Percentiles rank a stretch among this genome's conserved stretches.
These are phyloP conservation scores for Coniochaeta sp. DNA, from an alignment of 2,329 filamentous ascomycete genomes.

Conservation along the genomic window DNA sequence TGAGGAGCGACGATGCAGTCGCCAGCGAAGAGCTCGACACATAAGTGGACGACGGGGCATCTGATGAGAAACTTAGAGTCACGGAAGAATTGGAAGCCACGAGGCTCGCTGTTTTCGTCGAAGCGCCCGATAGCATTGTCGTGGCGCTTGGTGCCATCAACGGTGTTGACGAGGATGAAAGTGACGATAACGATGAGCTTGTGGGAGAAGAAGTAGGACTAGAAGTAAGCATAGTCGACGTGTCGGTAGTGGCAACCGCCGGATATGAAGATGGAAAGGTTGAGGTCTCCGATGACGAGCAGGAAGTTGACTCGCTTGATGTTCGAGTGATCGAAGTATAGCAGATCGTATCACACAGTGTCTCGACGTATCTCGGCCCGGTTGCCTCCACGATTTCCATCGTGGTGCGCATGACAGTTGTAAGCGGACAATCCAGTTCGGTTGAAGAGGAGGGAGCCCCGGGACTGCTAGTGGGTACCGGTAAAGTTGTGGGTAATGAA, in stretches of 20 bases:
- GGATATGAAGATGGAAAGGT: not conserved
- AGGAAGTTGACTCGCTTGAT: not conserved
- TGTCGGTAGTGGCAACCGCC: not conserved
- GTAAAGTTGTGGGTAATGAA: not conserved
- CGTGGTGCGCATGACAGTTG: not conserved
- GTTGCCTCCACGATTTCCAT: not conserved
- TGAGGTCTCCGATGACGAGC: not conserved
- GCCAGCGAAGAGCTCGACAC: not conserved
- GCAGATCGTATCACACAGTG: not conserved
- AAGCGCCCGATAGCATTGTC: not conserved
- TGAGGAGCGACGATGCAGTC: not conserved
- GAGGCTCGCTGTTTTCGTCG: not conserved
- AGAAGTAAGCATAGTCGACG: no score
- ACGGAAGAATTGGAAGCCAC: not conserved
- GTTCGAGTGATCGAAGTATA: not conserved
- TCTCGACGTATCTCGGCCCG: not conserved
- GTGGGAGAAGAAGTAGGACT: no score
- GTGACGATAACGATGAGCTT: no score
- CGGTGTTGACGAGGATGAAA: not conserved
- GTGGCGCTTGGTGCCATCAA: not conserved
- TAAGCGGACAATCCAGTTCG: not conserved
- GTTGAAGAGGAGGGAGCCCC: not conserved
- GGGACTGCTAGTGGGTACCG: not conserved
- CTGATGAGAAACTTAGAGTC: not conserved
- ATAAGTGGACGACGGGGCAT: not conserved